These are phyloP conservation scores for Leccinum solheimii DNA, from an alignment of 1,284 basidiomycete genomes.

Conservation along the genomic window DNA sequence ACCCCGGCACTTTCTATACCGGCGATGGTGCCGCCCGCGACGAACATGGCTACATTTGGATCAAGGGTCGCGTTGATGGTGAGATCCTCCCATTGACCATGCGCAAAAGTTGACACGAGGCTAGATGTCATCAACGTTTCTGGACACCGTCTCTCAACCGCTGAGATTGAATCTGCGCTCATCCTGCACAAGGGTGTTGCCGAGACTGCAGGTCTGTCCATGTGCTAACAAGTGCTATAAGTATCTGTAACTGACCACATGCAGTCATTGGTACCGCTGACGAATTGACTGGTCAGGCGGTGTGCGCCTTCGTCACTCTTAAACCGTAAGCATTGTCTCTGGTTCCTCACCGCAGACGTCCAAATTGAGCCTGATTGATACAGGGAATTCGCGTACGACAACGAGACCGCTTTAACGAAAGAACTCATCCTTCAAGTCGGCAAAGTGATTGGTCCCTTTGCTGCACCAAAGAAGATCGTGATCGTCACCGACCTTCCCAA, in stretches of 20 bases:
- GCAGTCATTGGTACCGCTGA: constrained; percentile 84
- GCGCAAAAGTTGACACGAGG: constrained; percentile 2
- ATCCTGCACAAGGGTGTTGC: constrained; percentile 94
- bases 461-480: constrained; percentile 90
- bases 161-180: constrained; percentile 96
- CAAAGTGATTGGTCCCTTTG: constrained; percentile 95
- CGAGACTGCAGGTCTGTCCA: constrained; percentile 75
- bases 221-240: not conserved
- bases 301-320: constrained; percentile 82
- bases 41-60: constrained; percentile 97
- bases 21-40: constrained; percentile 96
- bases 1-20: constrained; percentile 90
- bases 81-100: constrained; percentile 34
- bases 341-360: not conserved
- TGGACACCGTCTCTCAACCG: constrained; percentile 95
- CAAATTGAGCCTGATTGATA: not conserved
- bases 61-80: constrained; percentile 97
- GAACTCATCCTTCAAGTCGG: constrained; percentile 94
- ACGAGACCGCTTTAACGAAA: constrained; percentile 77
- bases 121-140: constrained; percentile 91
- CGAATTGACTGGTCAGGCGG: constrained; percentile 87
- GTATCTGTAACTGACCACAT: constrained; percentile 4
- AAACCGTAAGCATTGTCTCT: constrained; percentile 57
- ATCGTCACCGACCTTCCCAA: constrained; percentile 90
- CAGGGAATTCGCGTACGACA: constrained; percentile 82